Conservation (phyloP, 148 eudicot species). For the Camellia granthamiana region DNA sequence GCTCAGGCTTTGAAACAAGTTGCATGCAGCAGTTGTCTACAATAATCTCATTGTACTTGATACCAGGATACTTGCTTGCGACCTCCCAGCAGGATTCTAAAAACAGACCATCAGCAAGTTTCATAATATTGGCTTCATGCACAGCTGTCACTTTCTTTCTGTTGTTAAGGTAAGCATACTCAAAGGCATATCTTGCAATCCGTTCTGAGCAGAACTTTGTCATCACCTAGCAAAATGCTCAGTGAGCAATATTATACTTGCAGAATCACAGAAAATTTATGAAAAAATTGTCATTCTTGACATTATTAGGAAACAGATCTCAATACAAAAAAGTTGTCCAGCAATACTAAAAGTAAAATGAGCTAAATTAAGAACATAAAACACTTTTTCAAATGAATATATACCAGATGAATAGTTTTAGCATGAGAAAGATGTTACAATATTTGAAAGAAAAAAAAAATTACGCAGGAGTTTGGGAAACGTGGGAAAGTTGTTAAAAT, state of each 20-base stretch:
- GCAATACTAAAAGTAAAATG: no score
- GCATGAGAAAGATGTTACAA: no score
- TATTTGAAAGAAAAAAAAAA: no score
- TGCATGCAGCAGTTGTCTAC: conserved; percentile 47
- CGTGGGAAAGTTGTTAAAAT: no score
- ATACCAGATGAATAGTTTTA: no score
- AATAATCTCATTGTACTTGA: conserved; percentile 73
- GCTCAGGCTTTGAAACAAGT: conserved; percentile 75
- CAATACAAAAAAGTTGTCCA: no score
- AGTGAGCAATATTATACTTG: neutral
- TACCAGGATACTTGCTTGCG: conserved; percentile 67
- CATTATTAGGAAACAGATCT: neutral
- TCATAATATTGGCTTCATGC: conserved; percentile 61
- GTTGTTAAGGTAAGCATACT: conserved; percentile 83
- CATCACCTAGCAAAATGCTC: conserved; percentile 52
- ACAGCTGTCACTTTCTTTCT: conserved; percentile 89
- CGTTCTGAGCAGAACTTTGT: conserved; percentile 91
- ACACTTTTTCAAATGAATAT: no score
- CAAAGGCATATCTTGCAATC: conserved; percentile 83
- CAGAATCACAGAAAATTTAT: neutral
- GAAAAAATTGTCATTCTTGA: neutral
- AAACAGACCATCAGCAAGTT: conserved; percentile 59
- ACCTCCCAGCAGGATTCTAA: conserved; percentile 86
- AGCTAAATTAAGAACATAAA: no score
- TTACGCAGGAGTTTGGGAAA: no score